Conservation (phyloP, 2,329 filamentous ascomycete genomes). For the Microdochium paspali region DNA sequence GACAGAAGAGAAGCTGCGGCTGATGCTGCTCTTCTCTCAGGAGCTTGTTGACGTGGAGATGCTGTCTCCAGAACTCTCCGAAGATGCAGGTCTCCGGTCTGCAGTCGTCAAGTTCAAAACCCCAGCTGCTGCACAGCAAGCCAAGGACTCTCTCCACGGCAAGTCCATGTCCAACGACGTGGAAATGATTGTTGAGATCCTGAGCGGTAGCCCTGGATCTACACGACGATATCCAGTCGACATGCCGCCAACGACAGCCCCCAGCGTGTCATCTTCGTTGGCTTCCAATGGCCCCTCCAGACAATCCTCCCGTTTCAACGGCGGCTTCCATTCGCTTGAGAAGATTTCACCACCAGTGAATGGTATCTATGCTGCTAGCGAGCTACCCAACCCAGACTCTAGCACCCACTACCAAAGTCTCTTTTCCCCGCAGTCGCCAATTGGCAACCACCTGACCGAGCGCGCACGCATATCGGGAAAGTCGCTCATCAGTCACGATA, state of each 20-base stretch:
- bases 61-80: constrained; percentile 36
- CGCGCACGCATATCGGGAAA: constrained; percentile 55
- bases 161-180: constrained; percentile 41
- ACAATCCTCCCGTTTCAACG: constrained; percentile 51
- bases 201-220: constrained; percentile 28
- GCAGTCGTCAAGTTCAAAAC: constrained; percentile 45
- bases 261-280: constrained; percentile 29
- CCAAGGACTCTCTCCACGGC: constrained; percentile 48
- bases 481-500: constrained; percentile 61
- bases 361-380: constrained; percentile 41
- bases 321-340: constrained; percentile 51
- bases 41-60: constrained; percentile 43
- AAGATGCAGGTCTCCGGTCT: constrained; percentile 39
- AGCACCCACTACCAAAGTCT: constrained; percentile 48
- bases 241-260: constrained; percentile 22
- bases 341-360: constrained; percentile 53
- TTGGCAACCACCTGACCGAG: constrained; percentile 60
- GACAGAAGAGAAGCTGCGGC: constrained; percentile 40
- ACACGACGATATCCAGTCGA: constrained; percentile 45
- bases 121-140: constrained; percentile 42
- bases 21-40: constrained; percentile 51
- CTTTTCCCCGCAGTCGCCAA: constrained; percentile 66
- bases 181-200: constrained; percentile 52
- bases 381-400: constrained; percentile 49
- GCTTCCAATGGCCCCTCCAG: constrained; percentile 37